A percentile compares a stretch with the other conserved stretches of the same genome.
phyloP scores from a whole-genome alignment of 2,329 filamentous ascomycete species.

The Trematosphaeria pertusa region DNA sequence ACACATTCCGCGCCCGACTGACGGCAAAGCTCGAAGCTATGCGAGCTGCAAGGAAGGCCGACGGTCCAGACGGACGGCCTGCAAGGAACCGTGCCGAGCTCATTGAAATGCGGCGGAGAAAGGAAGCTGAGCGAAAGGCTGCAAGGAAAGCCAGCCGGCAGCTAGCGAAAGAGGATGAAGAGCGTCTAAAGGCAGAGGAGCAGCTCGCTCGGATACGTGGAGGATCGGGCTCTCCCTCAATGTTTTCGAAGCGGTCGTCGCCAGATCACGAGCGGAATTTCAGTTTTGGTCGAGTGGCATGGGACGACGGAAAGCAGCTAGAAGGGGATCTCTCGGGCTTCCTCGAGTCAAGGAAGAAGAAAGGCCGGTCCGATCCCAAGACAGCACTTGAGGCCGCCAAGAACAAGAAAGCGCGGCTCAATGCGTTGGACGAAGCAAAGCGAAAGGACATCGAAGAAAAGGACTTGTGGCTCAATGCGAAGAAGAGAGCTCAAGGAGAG shows the following conservation, averaged over 20 bases:
- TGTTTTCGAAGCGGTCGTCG: constrained; percentile 52
- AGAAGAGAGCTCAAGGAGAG: constrained; percentile 87
- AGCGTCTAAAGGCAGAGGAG: constrained; percentile 64
- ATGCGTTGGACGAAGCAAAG: constrained; percentile 78
- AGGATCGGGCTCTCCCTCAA: constrained; percentile 64
- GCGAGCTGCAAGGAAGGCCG: constrained; percentile 84
- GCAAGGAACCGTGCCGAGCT: constrained; percentile 89
- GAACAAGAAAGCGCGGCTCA: constrained; percentile 82
- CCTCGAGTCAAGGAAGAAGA: constrained; percentile 74
- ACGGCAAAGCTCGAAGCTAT: constrained; percentile 84
- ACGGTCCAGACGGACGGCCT: constrained; percentile 79
- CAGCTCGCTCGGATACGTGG: constrained; percentile 64
- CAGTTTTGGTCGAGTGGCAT: constrained; percentile 89
- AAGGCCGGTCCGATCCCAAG: constrained; percentile 83
- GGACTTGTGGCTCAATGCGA: constrained; percentile 90
- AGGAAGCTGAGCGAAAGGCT: constrained; percentile 83
- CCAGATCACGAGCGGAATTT: constrained; percentile 71
- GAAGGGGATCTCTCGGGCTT: constrained; percentile 71
- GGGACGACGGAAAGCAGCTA: constrained; percentile 81
- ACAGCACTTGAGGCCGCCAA: constrained; percentile 86
- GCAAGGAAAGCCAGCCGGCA: constrained; percentile 86
- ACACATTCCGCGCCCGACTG: constrained; percentile 78
- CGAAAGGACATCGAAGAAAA: constrained; percentile 89
- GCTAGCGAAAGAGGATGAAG: constrained; percentile 81
- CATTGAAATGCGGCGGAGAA: constrained; percentile 85